Base-by-base conservation (phyloP, 129 eudicot species). In the Arctium lappa region DNA sequence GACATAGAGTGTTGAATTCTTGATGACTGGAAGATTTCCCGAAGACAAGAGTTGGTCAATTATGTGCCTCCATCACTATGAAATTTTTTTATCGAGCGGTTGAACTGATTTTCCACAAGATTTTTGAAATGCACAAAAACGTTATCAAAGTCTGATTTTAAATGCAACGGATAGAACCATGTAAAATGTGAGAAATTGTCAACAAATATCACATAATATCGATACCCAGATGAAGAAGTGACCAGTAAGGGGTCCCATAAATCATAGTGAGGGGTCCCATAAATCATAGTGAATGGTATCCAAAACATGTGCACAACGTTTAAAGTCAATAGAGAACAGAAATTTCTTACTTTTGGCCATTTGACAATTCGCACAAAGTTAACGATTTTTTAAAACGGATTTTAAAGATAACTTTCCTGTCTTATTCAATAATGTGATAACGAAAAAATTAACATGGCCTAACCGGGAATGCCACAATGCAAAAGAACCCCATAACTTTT, bases 191-290 rank as follows among this genome's bases (percentile, higher is more conserved):
- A 70, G 39, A 70, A 70, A 70, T 70, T 15, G 8, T 70, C 74
- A 70, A 80, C 68, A 80, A 80, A 80, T 8, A 71, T 22, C 12
- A 44, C 78, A 80, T 42, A 80, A 46, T 71, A 80, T 1, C 42
- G 40, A n/a, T 70, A 80, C 36, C 71, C 34, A 1, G 9, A 13
- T 29, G 31, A 42, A 12, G 48, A 27, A 12, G 32, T 6, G 37
- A 53, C 40, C 13, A 79, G 46, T 2, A 46, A 60, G 3, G 38
- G 38, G 6, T 12, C 40, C 34, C 74, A 70, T 34, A 70, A 70
- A 34, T 70, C 74, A 70, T 39, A 80, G 50, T 80, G 78, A 48
- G 3, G 38, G 38, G 6, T 12, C 40, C 34, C 74, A 70, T 34
- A 70, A 70, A 34, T 70, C 40, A 70, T 39, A 80, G 50, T 80